Evolutionary conservation across 495 filamentous ascomycete species (phyloP).

Genomic region (Neurospora sp.): DNA sequence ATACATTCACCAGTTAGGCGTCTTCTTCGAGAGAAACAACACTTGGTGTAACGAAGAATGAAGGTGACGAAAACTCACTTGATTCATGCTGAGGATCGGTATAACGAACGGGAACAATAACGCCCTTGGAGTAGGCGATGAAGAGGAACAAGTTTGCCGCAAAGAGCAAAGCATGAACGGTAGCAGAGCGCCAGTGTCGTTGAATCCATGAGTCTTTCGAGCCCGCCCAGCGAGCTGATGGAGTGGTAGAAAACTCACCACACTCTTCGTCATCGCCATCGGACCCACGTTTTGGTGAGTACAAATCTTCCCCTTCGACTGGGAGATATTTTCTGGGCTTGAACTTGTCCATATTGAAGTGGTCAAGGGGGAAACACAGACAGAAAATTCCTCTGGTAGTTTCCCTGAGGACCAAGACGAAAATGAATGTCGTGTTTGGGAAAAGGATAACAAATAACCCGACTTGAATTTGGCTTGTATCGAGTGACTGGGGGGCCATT

Average conservation of each 20-base stretch:
- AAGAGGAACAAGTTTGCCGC: background rate
- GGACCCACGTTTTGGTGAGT: background rate
- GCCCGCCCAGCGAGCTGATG: background rate
- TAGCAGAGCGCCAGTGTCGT: conserved; percentile 1
- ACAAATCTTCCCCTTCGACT: background rate
- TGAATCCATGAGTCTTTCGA: background rate
- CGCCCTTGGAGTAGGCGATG: background rate
- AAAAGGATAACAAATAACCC: background rate
- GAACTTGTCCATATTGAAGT: background rate
- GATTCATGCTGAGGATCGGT: background rate
- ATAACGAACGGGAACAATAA: background rate
- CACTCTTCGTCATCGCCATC: background rate
- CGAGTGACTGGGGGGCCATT: background rate
- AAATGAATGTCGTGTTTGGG: background rate
- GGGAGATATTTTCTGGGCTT: background rate
- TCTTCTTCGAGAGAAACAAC: background rate
- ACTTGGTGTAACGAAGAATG: background rate
- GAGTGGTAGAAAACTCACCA: background rate
- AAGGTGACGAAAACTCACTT: background rate
- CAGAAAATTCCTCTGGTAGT: background rate
- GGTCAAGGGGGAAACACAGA: background rate
- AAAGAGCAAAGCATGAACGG: background rate
- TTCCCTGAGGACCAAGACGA: too few species aligned
- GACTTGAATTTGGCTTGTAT: background rate
- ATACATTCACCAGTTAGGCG: background rate